Base-by-base conservation (phyloP, 2,329 filamentous ascomycete genomes). In the Phialophora tarda region DNA sequence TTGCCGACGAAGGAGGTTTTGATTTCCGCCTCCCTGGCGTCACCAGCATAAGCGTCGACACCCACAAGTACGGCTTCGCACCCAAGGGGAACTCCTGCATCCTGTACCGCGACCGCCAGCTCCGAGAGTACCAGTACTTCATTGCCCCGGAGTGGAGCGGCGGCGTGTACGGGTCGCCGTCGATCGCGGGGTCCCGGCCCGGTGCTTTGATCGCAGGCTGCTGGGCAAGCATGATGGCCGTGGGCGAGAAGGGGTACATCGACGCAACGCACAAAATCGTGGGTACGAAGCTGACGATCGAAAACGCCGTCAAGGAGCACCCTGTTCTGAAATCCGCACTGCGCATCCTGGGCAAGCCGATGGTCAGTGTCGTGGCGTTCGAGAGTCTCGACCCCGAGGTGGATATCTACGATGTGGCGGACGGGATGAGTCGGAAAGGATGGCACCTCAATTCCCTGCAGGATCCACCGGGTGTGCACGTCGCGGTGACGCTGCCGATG, bases 31-130 rank as follows among this genome's bases (percentile, higher is more conserved):
- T 96, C 66, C 92, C 91, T 72, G 95, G 95, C 73, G 95, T 99
- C 44, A 97, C 94, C 3, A 94, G 90, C 78, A 98, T 99, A 78
- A 93, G 89, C 72, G 96, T 93, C 78, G 95, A 99, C 78, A 99
- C 95, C 2, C 95, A 99, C 85, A 99, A 99, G 79, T 99, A 99
- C 77, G 95, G 95, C 44, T 99, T 99, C 76, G 95, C 95, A 0
- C 95, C 95, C 61, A 99, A 99, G 82, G 95, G 95, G 72, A 99
- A 96, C 84, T 95, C 91, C 60, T 95, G 93, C 1, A 85, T 97
- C 14, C 85, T 99, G 50, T 99, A 99, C 84, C 92, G 95, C 73
- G 91, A 88, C 54, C 85, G 89, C 38, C 82, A 86, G 55, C 86
- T 96, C 71, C 88, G 95, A 72, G 88, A 88, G 64, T 94, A 97